Base-by-base conservation (phyloP, 2,329 filamentous ascomycete genomes). In the Epichloe scottii region DNA sequence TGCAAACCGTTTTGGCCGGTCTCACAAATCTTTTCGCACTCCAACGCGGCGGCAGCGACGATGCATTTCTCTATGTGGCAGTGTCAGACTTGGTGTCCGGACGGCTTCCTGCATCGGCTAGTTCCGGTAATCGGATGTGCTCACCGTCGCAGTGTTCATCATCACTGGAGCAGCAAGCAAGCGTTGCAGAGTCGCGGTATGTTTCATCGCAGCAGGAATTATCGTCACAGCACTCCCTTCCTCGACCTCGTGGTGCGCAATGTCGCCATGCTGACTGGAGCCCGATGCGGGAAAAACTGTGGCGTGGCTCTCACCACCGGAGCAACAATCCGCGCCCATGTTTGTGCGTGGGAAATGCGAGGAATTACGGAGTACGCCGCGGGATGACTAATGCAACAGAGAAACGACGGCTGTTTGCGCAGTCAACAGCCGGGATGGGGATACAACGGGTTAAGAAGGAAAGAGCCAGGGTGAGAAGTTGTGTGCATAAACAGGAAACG, bases 11-110 rank as follows among this genome's bases (percentile, higher is more conserved):
- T 55, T n/a, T 57, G 57, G 6, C 40, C 38, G 3, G 50, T 53
- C 34, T 62, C 59, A 54, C 64, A 66, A 3, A 55, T 53, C 50
- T 62, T 60, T 50, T 62, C 58, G 48, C 64, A 66, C 52, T 64
- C 60, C 11, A 62, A 52, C 15, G 62, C 60, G 15, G 62, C 64
- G 30, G 56, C 61, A 14, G 61, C 57, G 33, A 59, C 45, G 53
- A 66, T 65, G 48, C 64, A 66, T 41, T 63, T 62, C 40, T 65
- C 64, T 65, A 46, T 3, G 7, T 19, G 12, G 38, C n/a, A n/a
- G n/a, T 23, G 37, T 55, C 8, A 56, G 48, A 43, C 41, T 30
- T 30, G 49, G 30, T 37, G 39, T 30, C 30, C 30, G 30, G 6
- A 30, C 47, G 17, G 47, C 23, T 42, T 40, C 14, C 12, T 34